Percentiles rank a stretch among this genome's conserved stretches.
Conservation (phyloP, 305 asterid species). For the Nicotiana rustica region DNA sequence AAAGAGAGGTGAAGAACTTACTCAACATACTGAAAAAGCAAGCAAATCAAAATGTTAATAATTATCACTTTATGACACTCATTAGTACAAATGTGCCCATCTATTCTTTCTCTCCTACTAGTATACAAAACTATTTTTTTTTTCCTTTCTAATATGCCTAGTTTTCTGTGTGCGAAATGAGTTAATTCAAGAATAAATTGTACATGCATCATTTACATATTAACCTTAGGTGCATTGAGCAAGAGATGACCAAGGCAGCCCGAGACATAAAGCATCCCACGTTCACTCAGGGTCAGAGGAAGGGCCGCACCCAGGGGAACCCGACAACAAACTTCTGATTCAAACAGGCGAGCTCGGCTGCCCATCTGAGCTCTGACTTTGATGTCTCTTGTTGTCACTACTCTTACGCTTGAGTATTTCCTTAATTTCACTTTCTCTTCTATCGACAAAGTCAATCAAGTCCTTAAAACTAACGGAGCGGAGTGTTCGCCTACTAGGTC, state of each 20-base stretch:
- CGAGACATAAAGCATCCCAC: too few relatives aligned
- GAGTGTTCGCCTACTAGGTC: conserved; percentile 29
- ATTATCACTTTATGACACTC: background rate
- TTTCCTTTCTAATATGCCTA: background rate
- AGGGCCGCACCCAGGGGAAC: too few relatives aligned
- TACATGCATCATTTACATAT: conserved; percentile 15
- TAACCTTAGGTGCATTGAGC: background rate
- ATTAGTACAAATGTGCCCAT: background rate
- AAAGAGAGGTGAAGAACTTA: background rate
- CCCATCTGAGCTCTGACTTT: conserved; percentile 41
- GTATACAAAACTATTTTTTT: background rate
- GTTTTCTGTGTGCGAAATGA: conserved; percentile 5
- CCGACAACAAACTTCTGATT: background rate
- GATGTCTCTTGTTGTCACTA: conserved; percentile 35
- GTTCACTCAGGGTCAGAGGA: too few relatives aligned
- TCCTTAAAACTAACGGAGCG: conserved; percentile 42
- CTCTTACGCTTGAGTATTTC: conserved; percentile 44
- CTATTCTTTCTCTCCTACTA: background rate
- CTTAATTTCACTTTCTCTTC: conserved; percentile 45
- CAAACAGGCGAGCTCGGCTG: conserved; percentile 38
- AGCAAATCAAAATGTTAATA: conserved; percentile 14
- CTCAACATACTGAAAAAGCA: background rate
- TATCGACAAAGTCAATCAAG: conserved; percentile 46
- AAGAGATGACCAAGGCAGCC: background rate
- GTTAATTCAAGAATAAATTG: background rate